Percentiles rank a stretch among this genome's conserved stretches.
These are phyloP conservation scores for Metschnikowia rubicola DNA, from an alignment of 805 yeast species.

Conservation along the genomic window DNA sequence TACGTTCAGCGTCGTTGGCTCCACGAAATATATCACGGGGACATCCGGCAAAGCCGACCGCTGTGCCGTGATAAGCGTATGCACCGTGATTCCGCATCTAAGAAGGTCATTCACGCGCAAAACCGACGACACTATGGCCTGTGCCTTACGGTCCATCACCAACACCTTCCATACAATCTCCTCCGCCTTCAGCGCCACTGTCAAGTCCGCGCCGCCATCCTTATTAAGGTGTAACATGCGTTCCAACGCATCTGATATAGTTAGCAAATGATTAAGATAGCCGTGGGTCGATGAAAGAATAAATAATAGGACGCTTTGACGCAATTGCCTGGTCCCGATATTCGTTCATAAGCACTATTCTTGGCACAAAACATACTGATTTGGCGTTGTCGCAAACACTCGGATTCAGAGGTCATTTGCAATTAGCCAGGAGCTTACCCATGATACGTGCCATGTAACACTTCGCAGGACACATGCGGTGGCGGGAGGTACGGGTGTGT, in stretches of 20 bases:
- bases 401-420: conserved; percentile 12
- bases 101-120: conserved; percentile 86
- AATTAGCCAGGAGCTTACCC: background rate
- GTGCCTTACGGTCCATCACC: conserved; percentile 75
- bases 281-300: background rate
- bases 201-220: conserved; percentile 51
- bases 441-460: background rate
- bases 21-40: conserved; percentile 88
- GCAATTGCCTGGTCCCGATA: no score
- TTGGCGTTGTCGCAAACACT: conserved; percentile 12
- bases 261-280: background rate
- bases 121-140: conserved; percentile 86
- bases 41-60: conserved; percentile 91
- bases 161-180: conserved; percentile 89
- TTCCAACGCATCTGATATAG: conserved; percentile 44
- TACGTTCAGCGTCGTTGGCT: conserved; percentile 80
- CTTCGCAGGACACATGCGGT: background rate
- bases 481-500: conserved; percentile 9
- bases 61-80: conserved; percentile 64
- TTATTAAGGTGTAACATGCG: conserved; percentile 83
- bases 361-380: conserved; percentile 7
- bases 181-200: conserved; percentile 54
- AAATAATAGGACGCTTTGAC: background rate
- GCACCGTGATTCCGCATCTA: conserved; percentile 89
- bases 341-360: background rate